Evolutionary conservation across 2,329 filamentous ascomycete species (phyloP).

Genomic region (Colletotrichum sp.): DNA sequence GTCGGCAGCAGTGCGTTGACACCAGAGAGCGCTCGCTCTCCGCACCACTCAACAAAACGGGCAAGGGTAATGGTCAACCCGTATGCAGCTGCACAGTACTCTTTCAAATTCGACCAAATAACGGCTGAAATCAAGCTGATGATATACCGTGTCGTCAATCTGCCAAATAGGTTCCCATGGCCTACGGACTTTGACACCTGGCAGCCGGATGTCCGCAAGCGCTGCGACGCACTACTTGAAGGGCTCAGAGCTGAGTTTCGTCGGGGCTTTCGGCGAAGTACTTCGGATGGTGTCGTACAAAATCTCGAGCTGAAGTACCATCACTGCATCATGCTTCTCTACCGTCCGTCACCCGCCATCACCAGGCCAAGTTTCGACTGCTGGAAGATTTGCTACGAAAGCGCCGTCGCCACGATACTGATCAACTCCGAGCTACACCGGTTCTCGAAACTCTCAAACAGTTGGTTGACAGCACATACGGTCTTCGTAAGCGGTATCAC

Average conservation of each 20-base stretch:
- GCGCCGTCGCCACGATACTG: slow-evolving; percentile 30
- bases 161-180: slow-evolving; percentile 28
- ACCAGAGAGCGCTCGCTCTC: neutral
- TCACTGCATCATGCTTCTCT: slow-evolving; percentile 33
- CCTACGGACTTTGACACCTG: slow-evolving; percentile 24
- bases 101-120: neutral
- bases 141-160: slow-evolving; percentile 22
- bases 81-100: neutral
- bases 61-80: neutral
- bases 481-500: slow-evolving; percentile 34
- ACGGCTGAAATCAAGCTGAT: neutral
- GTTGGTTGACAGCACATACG: slow-evolving; percentile 33
- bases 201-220: slow-evolving; percentile 23
- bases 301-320: slow-evolving; percentile 34
- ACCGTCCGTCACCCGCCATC: slow-evolving; percentile 32
- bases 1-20: neutral
- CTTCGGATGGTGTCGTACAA: slow-evolving; percentile 21
- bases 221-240: slow-evolving; percentile 18
- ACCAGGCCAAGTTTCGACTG: slow-evolving; percentile 25
- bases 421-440: slow-evolving; percentile 31
- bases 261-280: neutral
- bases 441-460: slow-evolving; percentile 31
- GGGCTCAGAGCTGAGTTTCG: neutral
- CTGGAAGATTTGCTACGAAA: slow-evolving; percentile 29
- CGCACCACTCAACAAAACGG: neutral